phyloP scores from a whole-genome alignment of 1,284 basidiomycete species.

The Trichosporon inkin region DNA sequence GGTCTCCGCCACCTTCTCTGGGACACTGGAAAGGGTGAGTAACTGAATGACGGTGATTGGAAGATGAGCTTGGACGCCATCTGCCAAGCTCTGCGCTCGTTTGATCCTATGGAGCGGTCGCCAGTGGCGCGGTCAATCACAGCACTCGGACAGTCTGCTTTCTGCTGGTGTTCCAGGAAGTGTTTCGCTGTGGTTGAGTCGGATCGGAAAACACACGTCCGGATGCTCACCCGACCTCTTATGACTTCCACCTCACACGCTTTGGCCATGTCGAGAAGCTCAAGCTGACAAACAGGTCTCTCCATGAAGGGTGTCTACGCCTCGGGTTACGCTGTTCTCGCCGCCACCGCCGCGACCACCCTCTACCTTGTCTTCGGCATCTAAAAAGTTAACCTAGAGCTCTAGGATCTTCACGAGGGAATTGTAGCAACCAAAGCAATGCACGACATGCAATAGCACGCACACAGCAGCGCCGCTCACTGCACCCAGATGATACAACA shows the following conservation, averaged over 20 bases:
- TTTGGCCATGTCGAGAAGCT: background rate
- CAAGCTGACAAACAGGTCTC: conserved; percentile 58
- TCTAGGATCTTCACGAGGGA: conserved; percentile 7
- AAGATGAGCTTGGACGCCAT: no score
- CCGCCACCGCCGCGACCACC: conserved; percentile 69
- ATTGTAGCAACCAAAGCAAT: conserved; percentile 10
- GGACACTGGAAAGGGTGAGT: conserved; percentile 86
- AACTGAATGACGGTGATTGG: background rate
- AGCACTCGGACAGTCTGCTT: background rate
- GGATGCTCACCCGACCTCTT: background rate
- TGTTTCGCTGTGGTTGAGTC: background rate
- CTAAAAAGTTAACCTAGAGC: conserved; percentile 9
- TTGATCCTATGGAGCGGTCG: background rate
- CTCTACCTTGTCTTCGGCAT: conserved; percentile 49
- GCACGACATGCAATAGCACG: conserved; percentile 9
- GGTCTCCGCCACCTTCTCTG: conserved; percentile 86
- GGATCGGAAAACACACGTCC: background rate
- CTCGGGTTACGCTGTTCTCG: conserved; percentile 79
- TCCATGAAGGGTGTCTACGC: conserved; percentile 72
- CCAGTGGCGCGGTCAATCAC: background rate
- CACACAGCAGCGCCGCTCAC: background rate
- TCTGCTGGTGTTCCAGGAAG: background rate
- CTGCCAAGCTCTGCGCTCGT: no score
- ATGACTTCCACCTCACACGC: background rate
- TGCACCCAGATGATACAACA: background rate